phyloP scores from a whole-genome alignment of 2,329 filamentous ascomycete genomes.

The Trichophyton verrucosum region DNA sequence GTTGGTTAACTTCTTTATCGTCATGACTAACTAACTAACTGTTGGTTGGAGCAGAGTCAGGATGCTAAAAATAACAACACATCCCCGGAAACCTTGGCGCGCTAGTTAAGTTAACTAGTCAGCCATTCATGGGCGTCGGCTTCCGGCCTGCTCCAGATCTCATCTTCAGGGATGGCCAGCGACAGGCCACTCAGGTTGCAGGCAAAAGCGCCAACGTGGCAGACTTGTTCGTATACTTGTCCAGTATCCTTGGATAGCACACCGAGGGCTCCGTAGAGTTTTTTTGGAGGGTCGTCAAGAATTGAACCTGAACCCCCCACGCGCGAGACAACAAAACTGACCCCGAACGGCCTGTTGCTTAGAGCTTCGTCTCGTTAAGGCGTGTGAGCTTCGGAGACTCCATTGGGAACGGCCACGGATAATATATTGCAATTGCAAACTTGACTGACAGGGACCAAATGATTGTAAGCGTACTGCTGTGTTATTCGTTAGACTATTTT shows the following conservation, averaged over 20 bases:
- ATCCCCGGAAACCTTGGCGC: background rate
- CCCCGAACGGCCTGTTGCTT: too few relatives aligned
- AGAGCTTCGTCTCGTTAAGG: background rate
- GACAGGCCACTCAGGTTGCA: background rate
- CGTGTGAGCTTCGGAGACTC: background rate
- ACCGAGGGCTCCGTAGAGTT: background rate
- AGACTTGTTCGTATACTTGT: background rate
- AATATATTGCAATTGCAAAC: background rate
- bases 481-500: background rate
- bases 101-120: background rate
- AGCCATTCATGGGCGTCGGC: background rate
- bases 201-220: background rate
- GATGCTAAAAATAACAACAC: slow-evolving; percentile 1
- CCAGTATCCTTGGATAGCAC: background rate
- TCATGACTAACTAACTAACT: background rate
- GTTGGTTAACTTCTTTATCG: too few relatives aligned
- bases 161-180: background rate
- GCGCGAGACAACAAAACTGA: background rate
- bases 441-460: background rate
- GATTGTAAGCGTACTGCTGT: background rate
- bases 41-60: background rate
- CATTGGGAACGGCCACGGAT: background rate
- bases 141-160: background rate
- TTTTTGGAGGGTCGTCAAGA: background rate
- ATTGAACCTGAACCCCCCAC: background rate